phyloP scores from a whole-genome alignment of 1,284 basidiomycete genomes.

The Wallemia ichthyophaga region DNA sequence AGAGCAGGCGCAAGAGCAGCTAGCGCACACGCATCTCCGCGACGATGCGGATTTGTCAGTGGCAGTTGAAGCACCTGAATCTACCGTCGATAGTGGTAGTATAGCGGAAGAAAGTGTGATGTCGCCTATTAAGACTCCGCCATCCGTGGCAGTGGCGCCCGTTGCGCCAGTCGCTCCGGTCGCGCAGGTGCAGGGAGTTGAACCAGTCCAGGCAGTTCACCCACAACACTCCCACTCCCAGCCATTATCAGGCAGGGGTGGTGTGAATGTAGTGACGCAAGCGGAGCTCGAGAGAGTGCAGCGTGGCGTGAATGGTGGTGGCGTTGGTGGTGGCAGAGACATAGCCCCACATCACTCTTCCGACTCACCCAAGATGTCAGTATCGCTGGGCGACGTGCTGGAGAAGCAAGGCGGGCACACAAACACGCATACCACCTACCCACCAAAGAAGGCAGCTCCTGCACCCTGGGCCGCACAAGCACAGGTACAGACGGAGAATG shows the following conservation, averaged over 20 bases:
- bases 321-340: too few species aligned
- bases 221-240: not conserved
- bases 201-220: not conserved
- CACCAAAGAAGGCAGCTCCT: not conserved
- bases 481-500: slow-evolving; percentile 5
- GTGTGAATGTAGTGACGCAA: not conserved
- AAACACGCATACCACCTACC: not conserved
- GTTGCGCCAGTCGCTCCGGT: too few species aligned
- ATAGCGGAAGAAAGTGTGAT: not conserved
- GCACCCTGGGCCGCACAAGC: slow-evolving; percentile 16
- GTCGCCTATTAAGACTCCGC: not conserved
- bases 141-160: too few species aligned
- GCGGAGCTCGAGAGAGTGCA: not conserved
- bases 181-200: too few species aligned
- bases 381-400: not conserved
- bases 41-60: not conserved
- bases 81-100: not conserved
- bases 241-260: not conserved
- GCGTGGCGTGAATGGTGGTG: not conserved
- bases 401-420: not conserved
- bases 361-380: not conserved
- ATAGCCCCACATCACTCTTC: too few species aligned
- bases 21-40: not conserved
- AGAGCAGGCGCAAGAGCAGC: not conserved
- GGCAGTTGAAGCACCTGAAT: not conserved